Evolutionary conservation across 2,329 filamentous ascomycete genomes (phyloP), one percentile per base, ranked within the genome.

Genomic region (Keithomyces neogunnii): DNA sequence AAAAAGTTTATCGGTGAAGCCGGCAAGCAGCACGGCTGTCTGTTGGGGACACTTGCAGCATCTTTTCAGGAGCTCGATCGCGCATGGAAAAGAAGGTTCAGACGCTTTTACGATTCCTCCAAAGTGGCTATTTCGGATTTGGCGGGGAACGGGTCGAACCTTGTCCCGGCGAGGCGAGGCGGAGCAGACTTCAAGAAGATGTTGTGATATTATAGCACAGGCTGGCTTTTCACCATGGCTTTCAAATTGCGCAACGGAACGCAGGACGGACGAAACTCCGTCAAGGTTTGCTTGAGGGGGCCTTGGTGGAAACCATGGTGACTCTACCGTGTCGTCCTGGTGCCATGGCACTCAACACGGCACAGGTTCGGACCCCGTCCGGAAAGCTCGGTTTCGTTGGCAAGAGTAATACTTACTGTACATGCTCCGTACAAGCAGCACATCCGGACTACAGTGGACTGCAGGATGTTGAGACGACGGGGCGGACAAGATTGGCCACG

Each of bases 1-100:
- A 36, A 19, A 40, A 49, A 49, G 47, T 49, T 35, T 49, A 35
- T 49, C 30, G 47, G 35, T 48, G 36, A 40, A 36, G 35, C 46
- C 46, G 46, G 46, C 46, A 36, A 10, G 35, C n/a, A 19, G 5
- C 3, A 13, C 9, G 19, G 19, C 19, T n/a, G 19, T 42, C 39
- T 28, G n/a, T 28, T 30, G 13, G 40, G 6, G 7, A 28, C 7
- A 29, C 40, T 5, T 7, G 38, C 9, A 19, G 9, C n/a, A 40
- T 19, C 8, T 10, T 26, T 26, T 5, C 38, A 40, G 38, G 5
- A 26, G 5, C 5, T 8, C 38, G 5, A 40, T 19, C n/a, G 38
- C 19, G 26, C n/a, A 10, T 26, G n/a, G n/a, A 5, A 40, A 19
- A 40, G 39, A 44, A 44, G 40, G 40, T 44, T 30, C 40, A 7